phyloP scores from a whole-genome alignment of 148 eudicot species.

The Chenopodium album region DNA sequence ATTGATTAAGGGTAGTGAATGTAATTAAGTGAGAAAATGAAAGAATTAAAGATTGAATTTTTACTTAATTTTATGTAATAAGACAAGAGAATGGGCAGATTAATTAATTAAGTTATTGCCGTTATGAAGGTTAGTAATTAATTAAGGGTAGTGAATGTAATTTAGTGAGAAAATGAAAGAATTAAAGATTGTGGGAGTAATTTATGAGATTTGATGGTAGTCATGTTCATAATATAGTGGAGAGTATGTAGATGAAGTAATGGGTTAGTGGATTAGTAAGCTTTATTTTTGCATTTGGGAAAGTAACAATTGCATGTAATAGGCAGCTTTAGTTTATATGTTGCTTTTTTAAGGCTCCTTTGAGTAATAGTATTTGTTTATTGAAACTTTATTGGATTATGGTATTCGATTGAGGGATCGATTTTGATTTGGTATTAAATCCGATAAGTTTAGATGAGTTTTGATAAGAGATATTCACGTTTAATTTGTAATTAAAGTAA shows the following conservation, averaged over 20 bases:
- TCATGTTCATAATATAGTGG: neutral
- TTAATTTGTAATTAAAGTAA: no score
- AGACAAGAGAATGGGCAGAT: neutral
- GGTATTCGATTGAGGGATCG: neutral
- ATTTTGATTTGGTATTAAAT: no score
- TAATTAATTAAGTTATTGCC: neutral
- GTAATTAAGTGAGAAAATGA: no score
- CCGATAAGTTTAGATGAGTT: no score
- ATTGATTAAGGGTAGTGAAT: no score
- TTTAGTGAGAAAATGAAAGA: neutral
- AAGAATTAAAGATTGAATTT: no score
- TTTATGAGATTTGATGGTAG: neutral
- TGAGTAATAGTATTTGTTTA: neutral
- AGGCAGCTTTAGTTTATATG: conserved; percentile 12
- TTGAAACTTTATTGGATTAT: conserved; percentile 1
- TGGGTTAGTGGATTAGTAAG: neutral
- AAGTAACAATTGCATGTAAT: no score
- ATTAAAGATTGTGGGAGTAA: neutral
- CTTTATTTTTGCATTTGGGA: conserved; percentile 6
- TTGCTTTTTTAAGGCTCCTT: neutral
- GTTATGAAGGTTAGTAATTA: neutral
- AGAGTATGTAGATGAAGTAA: neutral
- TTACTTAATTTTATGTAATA: no score
- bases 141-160: neutral
- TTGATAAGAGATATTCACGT: no score